phyloP scores from a whole-genome alignment of 2,329 filamentous ascomycete genomes.

The Colletotrichum euphorbiae region DNA sequence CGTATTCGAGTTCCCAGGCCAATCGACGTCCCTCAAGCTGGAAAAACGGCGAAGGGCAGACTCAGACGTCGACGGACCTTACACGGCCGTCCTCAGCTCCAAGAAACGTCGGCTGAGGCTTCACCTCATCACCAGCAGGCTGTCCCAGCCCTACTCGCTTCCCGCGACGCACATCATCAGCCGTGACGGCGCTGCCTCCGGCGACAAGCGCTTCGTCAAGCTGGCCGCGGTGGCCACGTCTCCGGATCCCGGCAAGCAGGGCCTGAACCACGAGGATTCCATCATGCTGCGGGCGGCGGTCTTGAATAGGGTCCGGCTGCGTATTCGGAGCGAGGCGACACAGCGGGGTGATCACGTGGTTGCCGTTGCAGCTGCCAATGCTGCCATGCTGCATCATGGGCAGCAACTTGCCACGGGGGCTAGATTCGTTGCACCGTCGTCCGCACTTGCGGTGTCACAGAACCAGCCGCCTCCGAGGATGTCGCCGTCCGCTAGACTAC shows the following conservation, averaged over 20 bases:
- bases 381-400: slow-evolving; percentile 50
- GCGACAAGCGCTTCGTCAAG: slow-evolving; percentile 62
- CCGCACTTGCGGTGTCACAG: slow-evolving; percentile 6
- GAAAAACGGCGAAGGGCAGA: slow-evolving; percentile 51
- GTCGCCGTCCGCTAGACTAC: slow-evolving; percentile 6
- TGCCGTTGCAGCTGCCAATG: slow-evolving; percentile 48
- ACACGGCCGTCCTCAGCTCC: slow-evolving; percentile 60
- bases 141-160: slow-evolving; percentile 76
- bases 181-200: slow-evolving; percentile 61
- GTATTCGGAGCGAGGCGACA: slow-evolving; percentile 54
- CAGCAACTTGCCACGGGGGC: slow-evolving; percentile 49
- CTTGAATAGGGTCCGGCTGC: slow-evolving; percentile 69
- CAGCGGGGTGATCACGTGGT: slow-evolving; percentile 48
- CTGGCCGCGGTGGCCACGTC: slow-evolving; percentile 53
- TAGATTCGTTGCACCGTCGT: slow-evolving; percentile 45
- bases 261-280: slow-evolving; percentile 59
- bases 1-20: slow-evolving; percentile 21
- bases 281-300: slow-evolving; percentile 73
- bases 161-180: slow-evolving; percentile 78
- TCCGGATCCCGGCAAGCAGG: slow-evolving; percentile 50
- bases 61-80: slow-evolving; percentile 70
- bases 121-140: slow-evolving; percentile 74
- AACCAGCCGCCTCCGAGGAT: slow-evolving; percentile 10
- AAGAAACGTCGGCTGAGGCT: slow-evolving; percentile 77
- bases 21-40: background rate